Evolutionary conservation across 129 eudicot species (phyloP).

Genomic region (Centaurea solstitialis): DNA sequence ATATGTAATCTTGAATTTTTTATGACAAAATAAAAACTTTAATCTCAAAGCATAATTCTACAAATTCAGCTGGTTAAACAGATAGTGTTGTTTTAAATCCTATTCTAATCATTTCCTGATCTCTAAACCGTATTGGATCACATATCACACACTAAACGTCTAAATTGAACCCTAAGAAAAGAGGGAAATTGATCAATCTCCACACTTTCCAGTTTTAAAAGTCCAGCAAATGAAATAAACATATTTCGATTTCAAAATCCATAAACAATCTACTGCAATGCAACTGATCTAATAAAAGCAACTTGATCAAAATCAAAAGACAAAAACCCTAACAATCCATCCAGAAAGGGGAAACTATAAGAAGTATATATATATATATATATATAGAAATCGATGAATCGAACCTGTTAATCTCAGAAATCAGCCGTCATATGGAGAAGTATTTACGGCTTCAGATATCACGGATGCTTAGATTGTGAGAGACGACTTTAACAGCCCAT

Average conservation of each 20-base stretch:
- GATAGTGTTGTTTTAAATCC: neutral
- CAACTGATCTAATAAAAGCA: slow-evolving; percentile 3
- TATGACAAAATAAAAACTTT: neutral
- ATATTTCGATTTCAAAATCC: neutral
- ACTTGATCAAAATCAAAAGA: neutral
- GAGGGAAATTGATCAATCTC: neutral
- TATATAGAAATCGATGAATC: neutral
- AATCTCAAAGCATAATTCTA: neutral
- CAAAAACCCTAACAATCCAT: slow-evolving; percentile 8
- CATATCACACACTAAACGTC: neutral
- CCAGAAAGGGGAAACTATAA: neutral
- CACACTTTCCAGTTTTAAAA: neutral
- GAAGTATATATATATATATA: too few relatives aligned
- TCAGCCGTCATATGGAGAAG: slow-evolving; percentile 8
- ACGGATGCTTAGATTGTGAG: slow-evolving; percentile 4
- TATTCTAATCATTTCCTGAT: slow-evolving; percentile 5
- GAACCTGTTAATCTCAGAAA: slow-evolving; percentile 25
- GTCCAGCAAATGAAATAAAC: neutral
- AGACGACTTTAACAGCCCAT: slow-evolving; percentile 4
- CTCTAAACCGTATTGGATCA: slow-evolving; percentile 11
- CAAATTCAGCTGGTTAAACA: neutral
- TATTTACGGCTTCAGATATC: slow-evolving; percentile 12
- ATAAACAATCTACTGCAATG: neutral
- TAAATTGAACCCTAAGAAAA: slow-evolving; percentile 8
- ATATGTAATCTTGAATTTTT: neutral